A percentile compares a stretch with the other conserved stretches of the same genome.
These are phyloP conservation scores for Botrytis galanthina DNA, from an alignment of 2,329 filamentous ascomycete genomes.

Conservation along the genomic window DNA sequence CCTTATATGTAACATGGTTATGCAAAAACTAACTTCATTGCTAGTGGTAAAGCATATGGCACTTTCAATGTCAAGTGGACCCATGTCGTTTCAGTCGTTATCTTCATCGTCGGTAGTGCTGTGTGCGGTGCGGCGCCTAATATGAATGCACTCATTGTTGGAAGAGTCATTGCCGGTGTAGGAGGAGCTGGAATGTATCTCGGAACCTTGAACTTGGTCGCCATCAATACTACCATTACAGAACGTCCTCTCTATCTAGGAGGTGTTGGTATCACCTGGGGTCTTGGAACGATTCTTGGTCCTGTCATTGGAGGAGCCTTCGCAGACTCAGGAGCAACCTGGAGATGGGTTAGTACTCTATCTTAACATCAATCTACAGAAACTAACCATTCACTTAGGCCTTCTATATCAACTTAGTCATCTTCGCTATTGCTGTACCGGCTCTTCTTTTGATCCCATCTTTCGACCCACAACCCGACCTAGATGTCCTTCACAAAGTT, in stretches of 20 bases:
- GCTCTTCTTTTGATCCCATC: conserved; percentile 25
- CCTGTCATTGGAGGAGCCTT: conserved; percentile 38
- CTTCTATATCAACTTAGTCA: conserved; percentile 38
- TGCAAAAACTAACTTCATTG: neutral
- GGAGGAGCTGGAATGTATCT: conserved; percentile 45
- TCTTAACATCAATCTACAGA: neutral
- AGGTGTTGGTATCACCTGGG: conserved; percentile 25
- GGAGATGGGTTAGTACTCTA: conserved; percentile 36
- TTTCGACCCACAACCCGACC: conserved; percentile 14
- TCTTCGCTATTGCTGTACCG: conserved; percentile 36
- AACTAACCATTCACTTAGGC: conserved; percentile 2
- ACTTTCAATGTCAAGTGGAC: conserved; percentile 33
- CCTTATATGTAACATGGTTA: neutral
- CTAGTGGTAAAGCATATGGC: conserved; percentile 24
- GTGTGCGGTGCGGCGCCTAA: conserved; percentile 36
- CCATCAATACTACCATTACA: conserved; percentile 19
- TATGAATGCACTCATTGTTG: conserved; percentile 46
- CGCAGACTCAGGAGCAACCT: conserved; percentile 28
- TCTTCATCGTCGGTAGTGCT: conserved; percentile 33
- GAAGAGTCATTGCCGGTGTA: conserved; percentile 44
- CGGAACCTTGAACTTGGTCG: conserved; percentile 34
- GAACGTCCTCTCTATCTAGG: conserved; percentile 25
- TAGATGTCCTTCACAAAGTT: conserved; percentile 16
- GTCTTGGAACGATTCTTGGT: conserved; percentile 27
- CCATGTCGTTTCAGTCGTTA: conserved; percentile 26